Conservation (phyloP, 2,329 filamentous ascomycete species). For the Trichoderma semiorbis region DNA sequence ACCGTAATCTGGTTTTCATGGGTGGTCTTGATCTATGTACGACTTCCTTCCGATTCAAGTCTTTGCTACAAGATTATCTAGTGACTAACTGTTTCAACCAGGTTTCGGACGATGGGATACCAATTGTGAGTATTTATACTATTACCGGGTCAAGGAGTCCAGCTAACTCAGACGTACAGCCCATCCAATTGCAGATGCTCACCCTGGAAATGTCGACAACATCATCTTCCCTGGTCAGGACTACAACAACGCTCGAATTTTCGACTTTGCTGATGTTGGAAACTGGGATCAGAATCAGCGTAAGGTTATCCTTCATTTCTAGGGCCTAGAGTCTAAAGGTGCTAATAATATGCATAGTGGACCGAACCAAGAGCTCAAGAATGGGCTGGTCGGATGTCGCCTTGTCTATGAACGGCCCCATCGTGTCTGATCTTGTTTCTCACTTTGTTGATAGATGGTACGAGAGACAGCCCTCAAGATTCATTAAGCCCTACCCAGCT, state of each 20-base stretch:
- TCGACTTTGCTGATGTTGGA: slow-evolving; percentile 73
- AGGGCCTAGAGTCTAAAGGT: not conserved
- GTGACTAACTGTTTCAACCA: slow-evolving; percentile 23
- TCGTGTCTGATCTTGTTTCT: slow-evolving; percentile 68
- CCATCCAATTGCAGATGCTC: slow-evolving; percentile 79
- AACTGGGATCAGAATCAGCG: slow-evolving; percentile 82
- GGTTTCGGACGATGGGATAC: slow-evolving; percentile 86
- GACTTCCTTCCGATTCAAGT: slow-evolving; percentile 16
- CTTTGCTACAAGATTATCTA: slow-evolving; percentile 24
- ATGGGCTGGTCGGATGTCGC: slow-evolving; percentile 94
- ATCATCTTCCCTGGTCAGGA: slow-evolving; percentile 88
- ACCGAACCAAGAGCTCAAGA: slow-evolving; percentile 71
- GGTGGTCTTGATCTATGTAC: slow-evolving; percentile 79
- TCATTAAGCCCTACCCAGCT: not conserved
- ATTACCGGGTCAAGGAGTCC: not conserved
- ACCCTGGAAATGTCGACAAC: slow-evolving; percentile 70
- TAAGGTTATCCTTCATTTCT: slow-evolving; percentile 27
- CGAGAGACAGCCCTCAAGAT: slow-evolving; percentile 9
- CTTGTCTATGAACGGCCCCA: slow-evolving; percentile 69
- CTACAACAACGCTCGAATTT: slow-evolving; percentile 84
- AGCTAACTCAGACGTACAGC: slow-evolving; percentile 31
- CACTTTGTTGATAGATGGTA: slow-evolving; percentile 84
- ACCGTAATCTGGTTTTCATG: slow-evolving; percentile 82
- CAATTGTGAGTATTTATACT: slow-evolving; percentile 50
- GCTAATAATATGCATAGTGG: slow-evolving; percentile 44